phyloP scores from a whole-genome alignment of 306 rosid genomes.

The Malus sylvestris region DNA sequence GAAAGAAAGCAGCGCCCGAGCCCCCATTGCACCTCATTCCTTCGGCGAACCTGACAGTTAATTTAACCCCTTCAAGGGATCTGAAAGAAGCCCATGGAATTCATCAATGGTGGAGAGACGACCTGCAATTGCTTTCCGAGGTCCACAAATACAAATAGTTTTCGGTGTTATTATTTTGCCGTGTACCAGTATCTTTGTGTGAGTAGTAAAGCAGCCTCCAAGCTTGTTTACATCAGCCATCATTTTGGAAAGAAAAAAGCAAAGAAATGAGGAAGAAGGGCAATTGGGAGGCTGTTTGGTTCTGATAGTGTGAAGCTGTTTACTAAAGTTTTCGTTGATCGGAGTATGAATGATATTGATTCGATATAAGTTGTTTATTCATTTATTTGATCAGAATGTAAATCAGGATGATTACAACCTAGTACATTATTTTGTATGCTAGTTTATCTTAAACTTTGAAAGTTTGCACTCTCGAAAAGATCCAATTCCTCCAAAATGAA shows the following conservation, averaged over 20 bases:
- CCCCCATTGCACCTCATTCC: conserved; percentile 73
- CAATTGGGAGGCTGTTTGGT: not conserved
- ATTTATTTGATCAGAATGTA: no score
- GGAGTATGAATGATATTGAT: not conserved
- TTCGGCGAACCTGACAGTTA: conserved; percentile 54
- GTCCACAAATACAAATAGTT: conserved; percentile 40
- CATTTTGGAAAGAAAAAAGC: not conserved
- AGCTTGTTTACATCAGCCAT: not conserved
- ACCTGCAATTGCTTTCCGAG: conserved; percentile 33
- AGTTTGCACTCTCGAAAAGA: no score
- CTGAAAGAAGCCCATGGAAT: conserved; percentile 85
- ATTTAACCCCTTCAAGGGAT: conserved; percentile 37
- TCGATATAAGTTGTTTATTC: no score
- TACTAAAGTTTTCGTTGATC: not conserved
- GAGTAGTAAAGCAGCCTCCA: not conserved
- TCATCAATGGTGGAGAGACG: conserved; percentile 91
- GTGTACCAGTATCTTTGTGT: not conserved
- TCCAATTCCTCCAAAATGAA: no score
- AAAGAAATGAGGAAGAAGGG: not conserved
- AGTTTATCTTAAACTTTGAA: not conserved
- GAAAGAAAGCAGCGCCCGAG: conserved; percentile 52
- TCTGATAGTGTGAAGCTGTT: not conserved
- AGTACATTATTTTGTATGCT: no score
- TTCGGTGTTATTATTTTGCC: not conserved
- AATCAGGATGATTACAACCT: not conserved